Conservation (phyloP, 257 asterid species). For the Datura wrightii region DNA sequence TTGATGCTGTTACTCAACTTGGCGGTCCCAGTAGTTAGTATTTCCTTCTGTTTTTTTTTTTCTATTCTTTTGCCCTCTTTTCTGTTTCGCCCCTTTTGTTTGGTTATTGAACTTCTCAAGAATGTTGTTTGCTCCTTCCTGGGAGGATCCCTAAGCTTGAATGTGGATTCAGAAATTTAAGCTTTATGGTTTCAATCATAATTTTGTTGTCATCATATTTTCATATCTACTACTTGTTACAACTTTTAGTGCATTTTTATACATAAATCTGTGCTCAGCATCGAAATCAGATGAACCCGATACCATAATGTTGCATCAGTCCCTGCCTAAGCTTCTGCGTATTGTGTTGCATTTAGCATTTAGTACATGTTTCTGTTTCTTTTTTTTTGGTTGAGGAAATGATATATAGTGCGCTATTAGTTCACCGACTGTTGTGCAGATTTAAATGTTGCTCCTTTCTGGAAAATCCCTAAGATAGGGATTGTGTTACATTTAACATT, state of each 20-base stretch:
- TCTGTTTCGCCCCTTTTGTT: not conserved
- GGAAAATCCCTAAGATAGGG: no score
- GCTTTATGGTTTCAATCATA: no score
- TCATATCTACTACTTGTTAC: no score
- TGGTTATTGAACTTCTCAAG: not conserved
- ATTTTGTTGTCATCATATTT: no score
- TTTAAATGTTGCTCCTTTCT: not conserved
- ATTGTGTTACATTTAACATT: not conserved
- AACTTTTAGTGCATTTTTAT: no score
- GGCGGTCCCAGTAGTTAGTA: constrained; percentile 80
- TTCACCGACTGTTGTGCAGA: not conserved
- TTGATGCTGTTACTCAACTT: constrained; percentile 86
- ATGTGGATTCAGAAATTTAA: no score
- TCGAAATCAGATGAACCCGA: no score
- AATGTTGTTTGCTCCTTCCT: not conserved
- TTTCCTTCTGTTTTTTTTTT: constrained; percentile 1
- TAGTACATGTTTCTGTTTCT: not conserved
- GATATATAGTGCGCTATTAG: not conserved
- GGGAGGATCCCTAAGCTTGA: not conserved
- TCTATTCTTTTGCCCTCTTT: not conserved
- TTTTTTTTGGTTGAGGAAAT: not conserved
- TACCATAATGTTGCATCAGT: no score
- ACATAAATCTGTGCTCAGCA: no score
- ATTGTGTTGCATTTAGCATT: not conserved
- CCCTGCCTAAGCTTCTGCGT: not conserved